phyloP scores from a whole-genome alignment of 164 flowering plant species.

The Stephania yunnanensis region DNA sequence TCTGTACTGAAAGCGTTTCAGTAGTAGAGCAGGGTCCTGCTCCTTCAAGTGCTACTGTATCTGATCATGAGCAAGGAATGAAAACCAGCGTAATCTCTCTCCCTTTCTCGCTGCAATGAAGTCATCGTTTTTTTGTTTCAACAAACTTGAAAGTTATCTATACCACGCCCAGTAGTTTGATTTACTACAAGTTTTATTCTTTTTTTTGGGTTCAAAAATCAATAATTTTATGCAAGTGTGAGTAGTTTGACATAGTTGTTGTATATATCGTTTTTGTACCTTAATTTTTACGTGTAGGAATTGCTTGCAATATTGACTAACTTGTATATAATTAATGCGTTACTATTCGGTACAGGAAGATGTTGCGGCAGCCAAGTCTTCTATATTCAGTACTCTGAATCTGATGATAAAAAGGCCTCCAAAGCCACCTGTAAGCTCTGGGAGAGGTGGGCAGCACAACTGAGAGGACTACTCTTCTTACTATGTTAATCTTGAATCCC shows the following conservation, averaged over 20 bases:
- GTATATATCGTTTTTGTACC: conserved; percentile 1
- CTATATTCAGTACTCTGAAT: background rate
- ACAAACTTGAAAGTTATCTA: background rate
- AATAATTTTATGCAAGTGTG: background rate
- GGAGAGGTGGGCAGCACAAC: conserved; percentile 27
- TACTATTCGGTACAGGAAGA: conserved; percentile 13
- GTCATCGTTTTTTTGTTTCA: no score
- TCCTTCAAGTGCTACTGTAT: background rate
- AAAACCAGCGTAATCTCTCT: background rate
- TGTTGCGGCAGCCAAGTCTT: background rate
- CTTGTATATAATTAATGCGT: background rate
- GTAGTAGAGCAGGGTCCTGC: background rate
- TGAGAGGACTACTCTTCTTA: background rate
- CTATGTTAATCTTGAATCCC: no score
- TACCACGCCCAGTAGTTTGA: no score
- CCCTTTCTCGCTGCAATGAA: no score
- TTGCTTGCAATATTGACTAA: background rate
- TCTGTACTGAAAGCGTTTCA: background rate
- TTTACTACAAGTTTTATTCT: no score
- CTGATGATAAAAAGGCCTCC: conserved; percentile 17
- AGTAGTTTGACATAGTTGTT: no score
- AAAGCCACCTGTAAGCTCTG: conserved; percentile 20
- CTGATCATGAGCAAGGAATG: background rate
- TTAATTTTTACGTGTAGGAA: background rate
- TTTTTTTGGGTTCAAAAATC: background rate